These are phyloP conservation scores for Coniochaeta prunicola DNA, from an alignment of 2,329 filamentous ascomycete genomes.

Conservation along the genomic window DNA sequence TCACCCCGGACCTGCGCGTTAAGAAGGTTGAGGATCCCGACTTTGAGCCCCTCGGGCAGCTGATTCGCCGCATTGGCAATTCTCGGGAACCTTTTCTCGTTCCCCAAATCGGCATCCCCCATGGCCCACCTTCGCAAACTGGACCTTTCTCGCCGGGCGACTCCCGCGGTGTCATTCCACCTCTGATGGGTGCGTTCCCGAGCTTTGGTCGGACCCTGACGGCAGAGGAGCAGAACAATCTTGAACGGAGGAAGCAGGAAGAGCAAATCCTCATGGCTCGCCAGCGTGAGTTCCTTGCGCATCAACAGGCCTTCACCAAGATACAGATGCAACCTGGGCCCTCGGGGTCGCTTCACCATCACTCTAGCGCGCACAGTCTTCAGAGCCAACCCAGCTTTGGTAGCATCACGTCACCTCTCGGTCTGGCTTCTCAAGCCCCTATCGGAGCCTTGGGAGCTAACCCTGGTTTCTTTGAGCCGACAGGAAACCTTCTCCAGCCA, in stretches of 20 bases:
- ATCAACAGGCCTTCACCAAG: slow-evolving; percentile 73
- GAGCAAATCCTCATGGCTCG: slow-evolving; percentile 96
- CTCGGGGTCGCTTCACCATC: slow-evolving; percentile 64
- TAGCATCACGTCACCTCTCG: slow-evolving; percentile 82
- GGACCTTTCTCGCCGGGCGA: slow-evolving; percentile 41
- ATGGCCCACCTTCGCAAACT: slow-evolving; percentile 61
- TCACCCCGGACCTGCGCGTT: slow-evolving; percentile 87
- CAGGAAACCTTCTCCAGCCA: slow-evolving; percentile 32
- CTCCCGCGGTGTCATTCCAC: slow-evolving; percentile 66
- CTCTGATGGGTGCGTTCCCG: slow-evolving; percentile 87
- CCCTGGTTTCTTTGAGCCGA: slow-evolving; percentile 63
- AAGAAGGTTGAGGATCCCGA: slow-evolving; percentile 91
- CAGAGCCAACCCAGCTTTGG: slow-evolving; percentile 97
- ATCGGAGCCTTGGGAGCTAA: slow-evolving; percentile 53
- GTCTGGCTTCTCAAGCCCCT: slow-evolving; percentile 43
- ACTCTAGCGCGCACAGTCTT: slow-evolving; percentile 89
- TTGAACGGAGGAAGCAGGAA: slow-evolving; percentile 94
- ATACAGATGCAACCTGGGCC: slow-evolving; percentile 55
- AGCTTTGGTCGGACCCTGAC: slow-evolving; percentile 95
- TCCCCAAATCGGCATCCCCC: slow-evolving; percentile 90
- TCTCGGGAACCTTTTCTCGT: slow-evolving; percentile 96
- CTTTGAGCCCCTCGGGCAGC: slow-evolving; percentile 89
- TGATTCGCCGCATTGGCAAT: slow-evolving; percentile 93
- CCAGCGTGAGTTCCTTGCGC: slow-evolving; percentile 86
- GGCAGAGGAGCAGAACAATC: slow-evolving; percentile 94